Conservation (phyloP, 257 asterid species). For the Knoxia roxburghii region DNA sequence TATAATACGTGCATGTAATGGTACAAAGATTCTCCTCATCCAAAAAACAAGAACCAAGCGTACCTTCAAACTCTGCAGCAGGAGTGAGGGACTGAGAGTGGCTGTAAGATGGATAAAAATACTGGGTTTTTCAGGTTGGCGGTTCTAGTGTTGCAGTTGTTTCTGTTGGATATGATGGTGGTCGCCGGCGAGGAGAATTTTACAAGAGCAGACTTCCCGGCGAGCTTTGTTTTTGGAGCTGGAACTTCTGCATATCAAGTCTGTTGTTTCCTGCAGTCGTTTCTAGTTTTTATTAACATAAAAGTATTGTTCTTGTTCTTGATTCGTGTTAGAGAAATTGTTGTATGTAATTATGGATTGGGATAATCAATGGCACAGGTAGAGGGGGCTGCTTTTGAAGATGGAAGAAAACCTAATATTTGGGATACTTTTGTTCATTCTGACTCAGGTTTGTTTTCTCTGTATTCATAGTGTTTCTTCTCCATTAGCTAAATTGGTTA, state of each 20-base stretch:
- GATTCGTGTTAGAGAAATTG: no score
- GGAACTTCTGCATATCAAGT: conserved; percentile 19
- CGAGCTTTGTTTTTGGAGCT: conserved; percentile 8
- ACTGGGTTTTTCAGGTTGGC: not conserved
- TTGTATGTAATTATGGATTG: no score
- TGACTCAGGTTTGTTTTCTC: not conserved
- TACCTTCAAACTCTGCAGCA: not conserved
- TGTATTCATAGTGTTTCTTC: not conserved
- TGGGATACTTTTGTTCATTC: conserved; percentile 5
- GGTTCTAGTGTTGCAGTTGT: not conserved
- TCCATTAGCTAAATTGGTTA: no score
- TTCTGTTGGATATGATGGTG: not conserved
- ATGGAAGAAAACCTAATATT: conserved; percentile 2
- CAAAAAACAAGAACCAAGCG: no score
- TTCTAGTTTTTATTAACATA: no score
- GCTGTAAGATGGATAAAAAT: not conserved
- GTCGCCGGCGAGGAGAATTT: not conserved
- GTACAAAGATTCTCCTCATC: no score
- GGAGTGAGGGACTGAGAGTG: not conserved
- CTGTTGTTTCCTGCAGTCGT: no score
- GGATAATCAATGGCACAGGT: not conserved
- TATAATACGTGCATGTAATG: no score
- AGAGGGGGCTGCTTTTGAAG: conserved; percentile 9
- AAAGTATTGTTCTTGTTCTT: no score
- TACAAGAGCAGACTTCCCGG: conserved; percentile 2